Conservation (phyloP, 176 grass and related monocot genomes). For the Eragrostis curvula region DNA sequence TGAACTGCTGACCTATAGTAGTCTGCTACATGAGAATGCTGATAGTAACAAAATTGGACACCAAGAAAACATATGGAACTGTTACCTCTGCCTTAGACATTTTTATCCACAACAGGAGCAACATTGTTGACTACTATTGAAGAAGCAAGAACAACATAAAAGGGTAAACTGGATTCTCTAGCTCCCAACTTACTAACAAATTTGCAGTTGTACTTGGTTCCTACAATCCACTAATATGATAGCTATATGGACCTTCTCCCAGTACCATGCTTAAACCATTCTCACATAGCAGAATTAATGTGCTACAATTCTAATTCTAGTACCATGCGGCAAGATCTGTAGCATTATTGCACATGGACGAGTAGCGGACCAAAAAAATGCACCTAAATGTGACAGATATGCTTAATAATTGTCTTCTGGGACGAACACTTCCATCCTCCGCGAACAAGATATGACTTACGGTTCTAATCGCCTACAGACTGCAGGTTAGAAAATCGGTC, state of each 20-base stretch:
- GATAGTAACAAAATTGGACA: not conserved
- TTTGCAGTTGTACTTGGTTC: not conserved
- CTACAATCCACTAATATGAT: conserved; percentile 2
- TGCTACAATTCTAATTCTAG: not conserved
- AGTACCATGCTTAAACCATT: not conserved
- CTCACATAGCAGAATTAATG: not conserved
- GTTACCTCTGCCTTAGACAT: not conserved
- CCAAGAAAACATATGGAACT: not conserved
- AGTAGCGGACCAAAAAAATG: not conserved
- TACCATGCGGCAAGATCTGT: conserved; percentile 5
- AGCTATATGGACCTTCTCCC: not conserved
- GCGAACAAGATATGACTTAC: not conserved
- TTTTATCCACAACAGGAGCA: not conserved
- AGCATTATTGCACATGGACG: conserved; percentile 15
- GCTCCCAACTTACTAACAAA: not conserved
- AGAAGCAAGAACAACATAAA: conserved; percentile 14
- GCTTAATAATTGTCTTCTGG: not conserved
- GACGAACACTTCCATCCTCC: not conserved
- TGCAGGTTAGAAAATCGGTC: not conserved
- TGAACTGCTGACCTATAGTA: not conserved
- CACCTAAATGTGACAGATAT: not conserved
- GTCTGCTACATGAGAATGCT: not conserved
- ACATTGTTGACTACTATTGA: not conserved
- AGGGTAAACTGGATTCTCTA: not conserved
- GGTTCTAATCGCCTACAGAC: not conserved